Base-by-base conservation (phyloP, 768 basidiomycete genomes). In the Collybia nuda region DNA sequence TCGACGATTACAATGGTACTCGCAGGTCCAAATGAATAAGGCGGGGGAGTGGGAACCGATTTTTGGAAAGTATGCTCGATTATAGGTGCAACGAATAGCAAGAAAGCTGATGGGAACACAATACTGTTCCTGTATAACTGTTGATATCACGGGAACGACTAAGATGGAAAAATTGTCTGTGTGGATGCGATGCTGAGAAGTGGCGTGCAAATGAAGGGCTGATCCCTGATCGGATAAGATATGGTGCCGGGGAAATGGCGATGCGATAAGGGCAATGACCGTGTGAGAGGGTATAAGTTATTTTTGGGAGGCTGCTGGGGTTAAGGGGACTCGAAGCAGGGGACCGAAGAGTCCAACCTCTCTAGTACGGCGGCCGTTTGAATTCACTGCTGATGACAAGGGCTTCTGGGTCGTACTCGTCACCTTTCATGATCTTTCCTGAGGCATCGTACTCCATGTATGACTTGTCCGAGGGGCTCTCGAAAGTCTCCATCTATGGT, bases 401-500 rank as follows among this genome's bases (percentile, higher is more conserved):
- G 15, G 80, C 74, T 64, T 88, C 86, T 7, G 78, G 72, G 61
- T 88, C 86, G 52, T 74, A 79, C 18, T 63, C 64, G 44, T 77
- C 76, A 17, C 60, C 56, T 52, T 72, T 75, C 28, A 73, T 59
- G n/a, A 76, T 52, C 28, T 77, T 74, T 35, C 85, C 85, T n/a
- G 75, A 59, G 0, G 75, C 79, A 56, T 86, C 84, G 57, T 84
- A 87, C 45, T 77, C 77, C 26, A 71, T 48, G 43, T 71, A 77
- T 0, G 71, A 68, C 44, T 69, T 76, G 37, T 74, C 76, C 5
- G 69, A 60, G 12, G 71, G 75, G 51, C 71, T 73, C 55, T 79
- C 75, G 49, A 85, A 84, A 12, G 83, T 82, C 51, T 84, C 76
- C 86, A 88, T 88, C 85, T 88, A 53, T n/a, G 4, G 26, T 22